Base-by-base conservation (phyloP, 129 eudicot species). In the Escallonia rubra region DNA sequence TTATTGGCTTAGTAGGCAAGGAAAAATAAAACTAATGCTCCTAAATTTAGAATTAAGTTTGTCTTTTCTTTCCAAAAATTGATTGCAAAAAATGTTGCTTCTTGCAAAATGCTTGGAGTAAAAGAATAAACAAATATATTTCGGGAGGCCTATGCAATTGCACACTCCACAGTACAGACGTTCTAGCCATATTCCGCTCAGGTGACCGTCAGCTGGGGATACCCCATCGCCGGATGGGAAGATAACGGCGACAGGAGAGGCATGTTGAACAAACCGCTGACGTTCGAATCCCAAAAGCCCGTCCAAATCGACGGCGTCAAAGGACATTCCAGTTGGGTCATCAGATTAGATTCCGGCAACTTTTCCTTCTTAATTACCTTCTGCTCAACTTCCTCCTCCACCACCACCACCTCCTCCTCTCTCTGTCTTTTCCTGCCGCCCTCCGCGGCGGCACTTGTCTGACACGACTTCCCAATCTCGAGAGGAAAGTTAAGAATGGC, bases 401-500 rank as follows among this genome's bases (percentile, higher is more conserved):
- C 16, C 2, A 3, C 58, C n/a, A 23, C 34, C 34, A 23, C 34
- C 34, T 23, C 34, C 34, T 23, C 34, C 1, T 23, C 34, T 23
- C 34, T 23, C 34, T 1, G 34, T 23, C 34, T 23, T 23, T 23
- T 23, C 34, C 34, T 0, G 34, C 34, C 34, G 34, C 34, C 23
- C 58, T 10, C 6, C 60, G 9, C 64, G 54, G 70, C 49, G 54
- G 45, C 14, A 9, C 46, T 10, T 61, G 43, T 11, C 39, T 43
- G 1, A 23, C 34, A 23, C 34, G 34, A 23, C 34, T 23, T 23
- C 34, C 34, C 34, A 23, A 23, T 23, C 34, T 23, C 34, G 34
- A 23, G 34, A 23, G 34, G 34, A 23, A 87, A 87, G 66, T 87
- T 87, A 0, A 84, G 83, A 76, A 83, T 87, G 2, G 95, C 95